Percentiles rank a stretch among this genome's conserved stretches.
These are phyloP conservation scores for Pythium aphanidermatum DNA, from an alignment of 352 stramenopile genomes.

Conservation along the genomic window DNA sequence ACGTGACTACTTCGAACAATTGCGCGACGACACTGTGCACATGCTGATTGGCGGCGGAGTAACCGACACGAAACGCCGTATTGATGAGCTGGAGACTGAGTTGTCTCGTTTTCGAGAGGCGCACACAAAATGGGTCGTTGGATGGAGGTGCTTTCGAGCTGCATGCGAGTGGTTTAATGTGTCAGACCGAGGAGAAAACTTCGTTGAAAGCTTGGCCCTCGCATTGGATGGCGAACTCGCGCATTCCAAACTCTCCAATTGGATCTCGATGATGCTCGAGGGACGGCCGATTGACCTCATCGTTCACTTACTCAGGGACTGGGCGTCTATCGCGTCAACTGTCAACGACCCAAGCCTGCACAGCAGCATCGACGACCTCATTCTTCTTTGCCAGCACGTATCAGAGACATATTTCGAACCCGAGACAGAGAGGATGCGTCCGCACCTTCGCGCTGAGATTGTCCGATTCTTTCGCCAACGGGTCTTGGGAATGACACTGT, in stretches of 20 bases:
- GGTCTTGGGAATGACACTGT: constrained; percentile 32
- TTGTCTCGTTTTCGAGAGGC: constrained; percentile 20
- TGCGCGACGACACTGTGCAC: constrained; percentile 20
- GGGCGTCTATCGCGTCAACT: constrained; percentile 14
- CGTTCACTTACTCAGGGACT: constrained; percentile 38
- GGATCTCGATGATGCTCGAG: constrained; percentile 31
- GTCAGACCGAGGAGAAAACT: constrained; percentile 19
- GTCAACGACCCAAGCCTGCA: background rate
- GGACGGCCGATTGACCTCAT: constrained; percentile 19
- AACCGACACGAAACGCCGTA: constrained; percentile 18
- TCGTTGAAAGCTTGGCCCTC: constrained; percentile 34
- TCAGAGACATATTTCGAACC: constrained; percentile 9
- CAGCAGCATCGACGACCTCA: constrained; percentile 25
- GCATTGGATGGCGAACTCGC: constrained; percentile 57
- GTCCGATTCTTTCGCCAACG: constrained; percentile 33
- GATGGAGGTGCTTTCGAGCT: constrained; percentile 63
- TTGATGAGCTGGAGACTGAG: constrained; percentile 26
- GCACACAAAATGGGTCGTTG: constrained; percentile 37
- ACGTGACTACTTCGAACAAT: constrained; percentile 25
- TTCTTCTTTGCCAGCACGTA: constrained; percentile 41
- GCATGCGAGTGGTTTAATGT: constrained; percentile 57
- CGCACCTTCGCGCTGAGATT: constrained; percentile 44
- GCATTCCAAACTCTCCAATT: constrained; percentile 23
- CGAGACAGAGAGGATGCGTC: constrained; percentile 33
- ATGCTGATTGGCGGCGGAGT: background rate